Conservation (phyloP, 768 basidiomycete species). For the Leccinum arenicola region DNA sequence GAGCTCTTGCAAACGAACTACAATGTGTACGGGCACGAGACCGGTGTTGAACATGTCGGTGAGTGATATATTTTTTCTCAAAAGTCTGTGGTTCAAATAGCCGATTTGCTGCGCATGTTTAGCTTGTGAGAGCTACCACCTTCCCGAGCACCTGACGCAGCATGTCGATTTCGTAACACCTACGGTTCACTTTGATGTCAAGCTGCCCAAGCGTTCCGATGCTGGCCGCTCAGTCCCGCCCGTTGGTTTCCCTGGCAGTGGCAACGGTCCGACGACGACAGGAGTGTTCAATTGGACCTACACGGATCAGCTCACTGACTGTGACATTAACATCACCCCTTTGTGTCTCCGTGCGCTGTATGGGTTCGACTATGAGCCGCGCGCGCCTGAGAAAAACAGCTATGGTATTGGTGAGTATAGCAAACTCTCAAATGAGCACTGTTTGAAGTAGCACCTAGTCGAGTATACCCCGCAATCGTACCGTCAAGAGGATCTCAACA, state of each 20-base stretch:
- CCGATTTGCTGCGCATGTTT: not conserved
- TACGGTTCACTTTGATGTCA: constrained; percentile 40
- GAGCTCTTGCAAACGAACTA: constrained; percentile 41
- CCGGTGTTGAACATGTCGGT: constrained; percentile 39
- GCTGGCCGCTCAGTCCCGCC: not conserved
- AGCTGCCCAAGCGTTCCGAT: constrained; percentile 21
- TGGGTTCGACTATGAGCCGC: constrained; percentile 48
- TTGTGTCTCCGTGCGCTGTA: constrained; percentile 58
- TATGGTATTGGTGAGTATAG: constrained; percentile 46
- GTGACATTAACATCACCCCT: constrained; percentile 48
- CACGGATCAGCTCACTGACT: constrained; percentile 23
- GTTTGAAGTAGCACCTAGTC: constrained; percentile 33
- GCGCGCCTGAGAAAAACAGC: constrained; percentile 43
- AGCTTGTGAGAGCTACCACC: constrained; percentile 41
- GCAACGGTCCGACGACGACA: constrained; percentile 17
- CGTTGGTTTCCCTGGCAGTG: constrained; percentile 15
- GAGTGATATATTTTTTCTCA: constrained; percentile 5
- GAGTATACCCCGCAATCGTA: constrained; percentile 53
- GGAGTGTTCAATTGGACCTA: constrained; percentile 15
- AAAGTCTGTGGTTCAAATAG: not conserved
- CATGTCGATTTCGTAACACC: constrained; percentile 46
- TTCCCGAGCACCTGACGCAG: constrained; percentile 35
- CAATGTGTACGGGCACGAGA: constrained; percentile 39
- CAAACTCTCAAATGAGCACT: not conserved
- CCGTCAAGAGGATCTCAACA: constrained; percentile 41